A percentile compares a stretch with the other conserved stretches of the same genome.
Conservation (phyloP, 2,329 filamentous ascomycete genomes). For the Aspergillus melleus region DNA sequence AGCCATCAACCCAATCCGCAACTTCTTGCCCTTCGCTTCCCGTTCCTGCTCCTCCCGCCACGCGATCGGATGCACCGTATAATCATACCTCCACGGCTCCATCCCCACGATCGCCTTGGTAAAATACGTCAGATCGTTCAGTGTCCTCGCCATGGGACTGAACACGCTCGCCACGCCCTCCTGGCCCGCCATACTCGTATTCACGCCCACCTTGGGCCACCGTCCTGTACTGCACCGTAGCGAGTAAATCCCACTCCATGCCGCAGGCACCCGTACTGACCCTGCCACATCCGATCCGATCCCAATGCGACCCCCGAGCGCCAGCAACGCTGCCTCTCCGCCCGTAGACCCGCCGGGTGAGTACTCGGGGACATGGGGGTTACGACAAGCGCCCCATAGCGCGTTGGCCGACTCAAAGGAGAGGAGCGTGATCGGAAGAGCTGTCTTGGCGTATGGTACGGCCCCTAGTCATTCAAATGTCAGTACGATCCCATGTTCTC, state of each 20-base stretch:
- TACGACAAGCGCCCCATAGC: slow-evolving; percentile 79
- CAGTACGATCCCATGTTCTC: slow-evolving; percentile 5
- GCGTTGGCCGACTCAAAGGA: slow-evolving; percentile 80
- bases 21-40: slow-evolving; percentile 61
- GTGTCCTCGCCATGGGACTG: slow-evolving; percentile 85
- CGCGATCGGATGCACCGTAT: slow-evolving; percentile 77
- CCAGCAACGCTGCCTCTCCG: slow-evolving; percentile 79
- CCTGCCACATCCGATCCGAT: slow-evolving; percentile 91
- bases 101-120: slow-evolving; percentile 74
- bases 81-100: slow-evolving; percentile 87
- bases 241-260: slow-evolving; percentile 87
- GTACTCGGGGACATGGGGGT: slow-evolving; percentile 81
- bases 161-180: slow-evolving; percentile 88
- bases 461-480: slow-evolving; percentile 53
- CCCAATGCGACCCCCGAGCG: slow-evolving; percentile 79
- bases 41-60: slow-evolving; percentile 67
- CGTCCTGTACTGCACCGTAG: slow-evolving; percentile 83
- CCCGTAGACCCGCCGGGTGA: slow-evolving; percentile 87
- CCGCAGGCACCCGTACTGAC: slow-evolving; percentile 80
- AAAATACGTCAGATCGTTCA: slow-evolving; percentile 83
- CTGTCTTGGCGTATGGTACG: slow-evolving; percentile 90
- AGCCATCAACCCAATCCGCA: slow-evolving; percentile 74
- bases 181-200: slow-evolving; percentile 88
- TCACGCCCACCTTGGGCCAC: slow-evolving; percentile 82
- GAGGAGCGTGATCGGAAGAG: slow-evolving; percentile 79